phyloP scores from a whole-genome alignment of 2,329 filamentous ascomycete species.

The Xylariaceae sp. region DNA sequence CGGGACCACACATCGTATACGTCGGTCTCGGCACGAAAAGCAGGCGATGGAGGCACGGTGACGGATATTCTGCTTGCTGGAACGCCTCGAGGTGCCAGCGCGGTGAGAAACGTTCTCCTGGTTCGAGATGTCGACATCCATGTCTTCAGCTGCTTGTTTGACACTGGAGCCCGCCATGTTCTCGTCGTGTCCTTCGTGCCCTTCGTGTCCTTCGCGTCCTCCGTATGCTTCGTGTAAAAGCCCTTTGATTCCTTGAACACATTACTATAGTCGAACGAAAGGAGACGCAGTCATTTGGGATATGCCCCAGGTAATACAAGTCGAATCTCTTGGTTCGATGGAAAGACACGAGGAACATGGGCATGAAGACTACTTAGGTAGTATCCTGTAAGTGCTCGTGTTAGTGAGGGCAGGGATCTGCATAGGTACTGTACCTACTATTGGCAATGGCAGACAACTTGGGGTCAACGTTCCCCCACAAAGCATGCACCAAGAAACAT shows the following conservation, averaged over 20 bases:
- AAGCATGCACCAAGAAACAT: conserved; percentile 6
- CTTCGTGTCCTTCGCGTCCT: conserved; percentile 8
- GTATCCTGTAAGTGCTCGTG: conserved; percentile 1
- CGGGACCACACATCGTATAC: conserved; percentile 19
- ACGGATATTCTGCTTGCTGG: conserved; percentile 15
- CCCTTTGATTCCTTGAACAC: conserved; percentile 7
- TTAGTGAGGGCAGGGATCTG: conserved; percentile 5
- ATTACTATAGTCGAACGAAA: conserved; percentile 1
- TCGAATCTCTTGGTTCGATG: conserved; percentile 6
- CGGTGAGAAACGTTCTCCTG: conserved; percentile 18
- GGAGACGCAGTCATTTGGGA: conserved; percentile 9
- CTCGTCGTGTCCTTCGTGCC: not conserved
- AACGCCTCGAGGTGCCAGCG: conserved; percentile 7
- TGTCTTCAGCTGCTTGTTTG: conserved; percentile 6
- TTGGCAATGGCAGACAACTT: conserved; percentile 8
- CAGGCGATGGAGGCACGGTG: conserved; percentile 18
- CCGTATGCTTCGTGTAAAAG: conserved; percentile 2
- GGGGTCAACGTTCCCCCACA: conserved; percentile 13
- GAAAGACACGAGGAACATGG: conserved; percentile 2
- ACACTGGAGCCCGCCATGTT: conserved; percentile 10
- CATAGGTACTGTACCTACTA: conserved; percentile 3
- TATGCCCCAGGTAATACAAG: not conserved
- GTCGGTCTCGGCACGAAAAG: conserved; percentile 18
- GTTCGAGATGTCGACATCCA: conserved; percentile 16
- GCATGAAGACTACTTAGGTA: conserved; percentile 6